Evolutionary conservation across 176 grass and related monocot species (phyloP).

Genomic region (Rhynchospora tenuis): DNA sequence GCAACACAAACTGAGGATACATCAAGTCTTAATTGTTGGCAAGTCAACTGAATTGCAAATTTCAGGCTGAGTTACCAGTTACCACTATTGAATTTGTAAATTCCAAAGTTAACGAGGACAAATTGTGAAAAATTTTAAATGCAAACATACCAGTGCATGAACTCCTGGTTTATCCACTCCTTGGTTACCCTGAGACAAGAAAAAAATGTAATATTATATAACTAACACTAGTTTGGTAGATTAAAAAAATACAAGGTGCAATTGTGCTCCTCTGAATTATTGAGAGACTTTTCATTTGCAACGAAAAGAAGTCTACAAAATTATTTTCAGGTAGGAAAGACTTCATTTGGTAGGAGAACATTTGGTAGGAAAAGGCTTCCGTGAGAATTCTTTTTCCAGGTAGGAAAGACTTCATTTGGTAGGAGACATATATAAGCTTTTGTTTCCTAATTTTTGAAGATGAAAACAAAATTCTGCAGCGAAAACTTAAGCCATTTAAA

Average conservation of each 20-base stretch:
- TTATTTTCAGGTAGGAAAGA: too few relatives aligned
- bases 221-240: slow-evolving; percentile 21
- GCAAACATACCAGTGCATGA: slow-evolving; percentile 48
- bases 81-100: not conserved
- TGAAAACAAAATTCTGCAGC: too few relatives aligned
- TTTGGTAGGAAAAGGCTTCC: too few relatives aligned
- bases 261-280: not conserved
- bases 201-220: slow-evolving; percentile 1
- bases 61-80: not conserved
- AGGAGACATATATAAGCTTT: too few relatives aligned
- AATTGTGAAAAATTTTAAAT: slow-evolving; percentile 2
- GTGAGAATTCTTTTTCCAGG: too few relatives aligned
- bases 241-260: too few relatives aligned
- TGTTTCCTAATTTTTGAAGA: too few relatives aligned
- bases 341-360: too few relatives aligned
- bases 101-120: not conserved
- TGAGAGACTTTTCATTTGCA: too few relatives aligned
- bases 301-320: too few relatives aligned
- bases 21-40: not conserved
- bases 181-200: slow-evolving; percentile 49
- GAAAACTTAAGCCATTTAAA: too few relatives aligned
- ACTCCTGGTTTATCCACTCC: slow-evolving; percentile 55
- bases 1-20: not conserved
- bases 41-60: not conserved
- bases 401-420: too few relatives aligned